Percentiles rank a stretch among this genome's conserved stretches.
Conservation (phyloP, 1,284 basidiomycete species). For the Trichosporon sp. region DNA sequence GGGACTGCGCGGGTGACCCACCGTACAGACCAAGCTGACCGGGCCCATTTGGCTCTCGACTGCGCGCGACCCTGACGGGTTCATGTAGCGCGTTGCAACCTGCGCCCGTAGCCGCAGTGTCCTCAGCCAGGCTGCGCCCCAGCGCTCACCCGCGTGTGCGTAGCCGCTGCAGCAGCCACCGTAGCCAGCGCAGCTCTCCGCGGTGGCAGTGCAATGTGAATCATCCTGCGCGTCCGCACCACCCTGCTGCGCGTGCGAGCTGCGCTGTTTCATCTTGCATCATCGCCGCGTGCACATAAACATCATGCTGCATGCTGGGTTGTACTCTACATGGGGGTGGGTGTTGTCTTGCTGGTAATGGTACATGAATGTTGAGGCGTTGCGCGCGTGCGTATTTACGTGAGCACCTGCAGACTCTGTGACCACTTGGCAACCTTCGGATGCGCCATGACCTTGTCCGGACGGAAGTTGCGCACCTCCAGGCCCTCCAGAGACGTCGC, state of each 20-base stretch:
- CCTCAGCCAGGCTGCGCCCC: too few relatives aligned
- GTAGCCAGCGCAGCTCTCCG: not conserved
- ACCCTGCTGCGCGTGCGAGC: not conserved
- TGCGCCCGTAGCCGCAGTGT: too few relatives aligned
- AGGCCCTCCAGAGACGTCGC: conserved; percentile 87
- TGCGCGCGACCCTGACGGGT: not conserved
- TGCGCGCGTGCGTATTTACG: too few relatives aligned
- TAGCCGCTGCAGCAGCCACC: not conserved
- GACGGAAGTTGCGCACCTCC: conserved; percentile 81
- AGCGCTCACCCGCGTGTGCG: too few relatives aligned
- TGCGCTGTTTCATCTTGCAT: not conserved
- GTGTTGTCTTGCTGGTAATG: not conserved
- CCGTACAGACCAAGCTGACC: not conserved
- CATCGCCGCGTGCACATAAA: not conserved
- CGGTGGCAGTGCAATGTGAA: not conserved
- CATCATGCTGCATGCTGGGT: not conserved
- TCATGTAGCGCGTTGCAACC: not conserved
- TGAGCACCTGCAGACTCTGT: conserved; percentile 26
- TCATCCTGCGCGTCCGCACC: not conserved
- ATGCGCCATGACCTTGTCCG: conserved; percentile 70
- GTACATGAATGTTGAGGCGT: too few relatives aligned
- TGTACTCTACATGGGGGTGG: not conserved
- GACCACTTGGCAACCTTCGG: conserved; percentile 48
- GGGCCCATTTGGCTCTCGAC: not conserved
- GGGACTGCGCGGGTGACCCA: not conserved